Percentiles rank a stretch among this genome's conserved stretches.
These are phyloP conservation scores for Cystobasidium tubakii DNA, from an alignment of 768 basidiomycete genomes.

Conservation along the genomic window DNA sequence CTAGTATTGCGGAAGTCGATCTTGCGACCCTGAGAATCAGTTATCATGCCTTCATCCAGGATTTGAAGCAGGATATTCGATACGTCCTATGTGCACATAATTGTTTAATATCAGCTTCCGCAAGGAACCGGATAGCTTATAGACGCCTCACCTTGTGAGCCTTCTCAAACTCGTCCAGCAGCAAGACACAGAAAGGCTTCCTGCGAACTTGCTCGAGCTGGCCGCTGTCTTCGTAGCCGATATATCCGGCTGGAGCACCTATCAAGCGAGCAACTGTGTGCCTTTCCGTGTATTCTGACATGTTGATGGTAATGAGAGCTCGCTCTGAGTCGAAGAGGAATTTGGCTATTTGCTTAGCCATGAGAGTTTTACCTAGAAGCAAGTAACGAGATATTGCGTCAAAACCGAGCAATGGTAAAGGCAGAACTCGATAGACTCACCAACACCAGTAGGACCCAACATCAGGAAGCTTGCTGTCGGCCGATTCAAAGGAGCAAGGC, in stretches of 20 bases:
- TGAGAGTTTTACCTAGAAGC: conserved; percentile 58
- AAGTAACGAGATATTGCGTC: conserved; percentile 74
- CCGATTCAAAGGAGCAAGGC: conserved; percentile 76
- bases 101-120: no score
- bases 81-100: conserved; percentile 50
- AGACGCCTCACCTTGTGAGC: conserved; percentile 46
- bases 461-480: conserved; percentile 47
- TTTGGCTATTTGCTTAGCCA: conserved; percentile 77
- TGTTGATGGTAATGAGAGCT: conserved; percentile 93
- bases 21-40: conserved; percentile 50
- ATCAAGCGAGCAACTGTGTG: conserved; percentile 86
- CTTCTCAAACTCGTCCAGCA: conserved; percentile 53
- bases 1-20: conserved; percentile 51
- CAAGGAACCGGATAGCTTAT: no score
- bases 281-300: conserved; percentile 70
- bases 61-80: conserved; percentile 52
- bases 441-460: conserved; percentile 7
- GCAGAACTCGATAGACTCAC: neutral
- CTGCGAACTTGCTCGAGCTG: conserved; percentile 41
- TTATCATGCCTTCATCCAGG: conserved; percentile 52
- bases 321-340: conserved; percentile 90
- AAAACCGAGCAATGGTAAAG: conserved; percentile 64
- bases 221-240: conserved; percentile 64
- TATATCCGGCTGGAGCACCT: conserved; percentile 86
- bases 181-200: conserved; percentile 49